Evolutionary conservation across 441 rosid genomes (phyloP).

Genomic region (Euphorbia schlechtendalii): DNA sequence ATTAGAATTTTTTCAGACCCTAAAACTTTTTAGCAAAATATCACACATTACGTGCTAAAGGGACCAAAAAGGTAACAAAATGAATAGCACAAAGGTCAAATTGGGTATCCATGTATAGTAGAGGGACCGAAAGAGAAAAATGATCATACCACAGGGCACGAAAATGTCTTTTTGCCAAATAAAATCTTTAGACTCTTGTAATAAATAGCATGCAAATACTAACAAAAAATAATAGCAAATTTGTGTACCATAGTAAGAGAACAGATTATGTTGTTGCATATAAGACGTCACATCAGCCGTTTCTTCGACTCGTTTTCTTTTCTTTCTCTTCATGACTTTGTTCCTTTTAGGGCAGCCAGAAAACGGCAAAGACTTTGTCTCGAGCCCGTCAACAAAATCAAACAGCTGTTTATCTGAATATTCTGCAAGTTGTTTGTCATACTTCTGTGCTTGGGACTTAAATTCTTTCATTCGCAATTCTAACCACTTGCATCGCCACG

Average conservation of each 20-base stretch:
- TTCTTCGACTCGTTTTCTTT: constrained; percentile 68
- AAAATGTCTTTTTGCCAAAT: too few species aligned
- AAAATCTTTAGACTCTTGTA: background rate
- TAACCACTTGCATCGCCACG: constrained; percentile 85
- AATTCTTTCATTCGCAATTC: constrained; percentile 60
- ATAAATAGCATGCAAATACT: constrained; percentile 7
- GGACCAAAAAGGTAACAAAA: too few species aligned
- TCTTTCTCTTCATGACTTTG: constrained; percentile 53
- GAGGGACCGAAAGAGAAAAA: too few species aligned
- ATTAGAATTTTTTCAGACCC: too few species aligned
- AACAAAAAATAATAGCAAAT: background rate
- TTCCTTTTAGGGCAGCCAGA: constrained; percentile 32
- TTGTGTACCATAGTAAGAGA: constrained; percentile 64
- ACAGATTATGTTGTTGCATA: constrained; percentile 49
- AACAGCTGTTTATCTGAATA: constrained; percentile 37
- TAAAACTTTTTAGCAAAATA: too few species aligned
- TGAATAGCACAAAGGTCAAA: too few species aligned
- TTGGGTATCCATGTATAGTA: too few species aligned
- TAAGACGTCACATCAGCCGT: constrained; percentile 42
- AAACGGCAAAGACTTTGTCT: constrained; percentile 41
- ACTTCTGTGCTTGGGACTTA: constrained; percentile 46
- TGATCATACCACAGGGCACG: too few species aligned
- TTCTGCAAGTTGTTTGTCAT: constrained; percentile 53
- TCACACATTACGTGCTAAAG: too few species aligned
- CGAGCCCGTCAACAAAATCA: constrained; percentile 30